A percentile compares a stretch with the other conserved stretches of the same genome.
phyloP scores from a whole-genome alignment of 345 rosid species.

The Carallia brachiata region DNA sequence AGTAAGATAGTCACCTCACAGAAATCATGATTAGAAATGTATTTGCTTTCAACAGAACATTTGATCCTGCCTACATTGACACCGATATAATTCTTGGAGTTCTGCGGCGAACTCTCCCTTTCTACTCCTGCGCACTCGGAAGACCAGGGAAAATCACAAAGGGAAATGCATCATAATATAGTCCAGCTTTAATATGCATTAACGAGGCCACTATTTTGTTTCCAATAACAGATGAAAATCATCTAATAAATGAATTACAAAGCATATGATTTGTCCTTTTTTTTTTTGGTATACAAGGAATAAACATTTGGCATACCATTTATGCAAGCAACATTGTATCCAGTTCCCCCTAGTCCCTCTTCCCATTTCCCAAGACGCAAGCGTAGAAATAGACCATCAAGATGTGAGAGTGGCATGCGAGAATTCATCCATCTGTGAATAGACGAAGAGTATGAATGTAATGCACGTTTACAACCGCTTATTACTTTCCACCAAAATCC shows the following conservation, averaged over 20 bases:
- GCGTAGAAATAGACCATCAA: constrained; percentile 77
- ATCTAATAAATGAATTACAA: not conserved
- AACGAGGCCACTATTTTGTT: no score
- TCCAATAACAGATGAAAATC: no score
- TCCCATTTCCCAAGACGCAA: constrained; percentile 82
- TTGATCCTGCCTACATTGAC: constrained; percentile 60
- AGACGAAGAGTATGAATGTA: not conserved
- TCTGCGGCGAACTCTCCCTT: constrained; percentile 24
- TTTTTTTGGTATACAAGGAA: not conserved
- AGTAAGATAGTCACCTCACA: constrained; percentile 46
- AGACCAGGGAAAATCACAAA: not conserved
- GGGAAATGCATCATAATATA: not conserved
- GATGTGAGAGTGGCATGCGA: constrained; percentile 41
- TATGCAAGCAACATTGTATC: constrained; percentile 72
- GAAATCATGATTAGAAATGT: constrained; percentile 84
- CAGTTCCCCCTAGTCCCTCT: constrained; percentile 67
- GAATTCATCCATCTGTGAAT: constrained; percentile 61
- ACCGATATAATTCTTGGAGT: constrained; percentile 34
- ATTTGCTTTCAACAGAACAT: constrained; percentile 64
- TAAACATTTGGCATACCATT: constrained; percentile 44
- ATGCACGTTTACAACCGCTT: not conserved
- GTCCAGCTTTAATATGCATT: no score
- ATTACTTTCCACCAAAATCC: not conserved
- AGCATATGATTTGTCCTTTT: not conserved
- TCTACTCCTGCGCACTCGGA: constrained; percentile 29